Base-by-base conservation (phyloP, 345 rosid genomes). In the Syzygium aromaticum region DNA sequence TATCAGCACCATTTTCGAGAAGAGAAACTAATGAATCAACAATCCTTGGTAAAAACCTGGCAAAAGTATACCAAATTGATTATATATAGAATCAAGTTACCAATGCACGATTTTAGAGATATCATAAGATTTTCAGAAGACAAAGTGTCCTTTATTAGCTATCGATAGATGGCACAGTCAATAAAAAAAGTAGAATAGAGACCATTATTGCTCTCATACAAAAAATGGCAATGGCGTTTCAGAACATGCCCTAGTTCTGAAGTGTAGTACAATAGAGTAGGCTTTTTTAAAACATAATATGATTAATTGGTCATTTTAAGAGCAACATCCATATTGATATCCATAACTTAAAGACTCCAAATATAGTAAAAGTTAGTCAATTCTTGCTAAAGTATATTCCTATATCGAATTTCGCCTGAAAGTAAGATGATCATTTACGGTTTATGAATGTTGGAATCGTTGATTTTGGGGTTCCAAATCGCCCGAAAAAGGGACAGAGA, bases 1-100 rank as follows among this genome's bases (percentile, higher is more conserved):
- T 94, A 84, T 95, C 94, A 30, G 95, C 99, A 85, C 99, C 99
- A 91, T 88, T 91, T 89, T 94, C 84, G 52, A 97, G 94, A 73
- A 96, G 98, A 88, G 90, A 87, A 57, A 91, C 92, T 21, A 95
- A 85, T 77, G 98, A 92, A 87, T 92, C 93, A 73, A 89, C 94
- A 91, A 96, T 82, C 84, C 91, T 90, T 10, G 98, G 95, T 85
- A 96, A 89, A 89, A 96, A 95, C 67, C 98, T 97, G 89, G 73
- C 83, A 87, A 88, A 89, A 25, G 86, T 54, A 43, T 14, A 84
- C 56, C 16, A 84, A 90, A 87, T 59, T 86, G 56, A 90, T 46
- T 25, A 83, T 17, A 13, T 30, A 83, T 51, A 46, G 56, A 83
- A 51, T 83, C 52, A 83, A 85, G n/a, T 52, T 85, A 28, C 54